A percentile compares a stretch with the other conserved stretches of the same genome.
phyloP scores from a whole-genome alignment of 768 basidiomycete genomes.

The Lentinula guzmanii region DNA sequence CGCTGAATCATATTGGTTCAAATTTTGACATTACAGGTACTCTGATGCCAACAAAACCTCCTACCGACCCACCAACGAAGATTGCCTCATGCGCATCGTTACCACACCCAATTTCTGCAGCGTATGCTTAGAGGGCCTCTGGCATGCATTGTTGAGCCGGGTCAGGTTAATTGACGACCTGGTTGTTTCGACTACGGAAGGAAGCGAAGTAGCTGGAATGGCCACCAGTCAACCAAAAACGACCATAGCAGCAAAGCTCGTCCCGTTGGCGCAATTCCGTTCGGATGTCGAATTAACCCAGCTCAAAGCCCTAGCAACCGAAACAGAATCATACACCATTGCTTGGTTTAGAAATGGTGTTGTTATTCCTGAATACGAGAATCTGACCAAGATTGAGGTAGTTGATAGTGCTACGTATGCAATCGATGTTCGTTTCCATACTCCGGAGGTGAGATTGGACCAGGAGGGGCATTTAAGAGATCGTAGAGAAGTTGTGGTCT shows the following conservation, averaged over 20 bases:
- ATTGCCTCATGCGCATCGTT: constrained; percentile 76
- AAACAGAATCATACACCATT: constrained; percentile 47
- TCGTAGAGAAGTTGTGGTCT: background rate
- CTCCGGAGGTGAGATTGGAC: constrained; percentile 53
- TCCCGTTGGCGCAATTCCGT: constrained; percentile 57
- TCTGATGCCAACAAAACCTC: constrained; percentile 58
- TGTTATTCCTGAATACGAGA: constrained; percentile 37
- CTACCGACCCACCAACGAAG: constrained; percentile 79
- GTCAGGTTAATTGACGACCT: constrained; percentile 54
- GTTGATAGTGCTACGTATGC: constrained; percentile 24
- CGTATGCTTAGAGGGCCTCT: constrained; percentile 69
- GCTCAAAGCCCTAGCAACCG: background rate
- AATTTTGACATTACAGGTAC: constrained; percentile 34
- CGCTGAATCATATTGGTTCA: background rate
- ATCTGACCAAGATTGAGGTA: constrained; percentile 44
- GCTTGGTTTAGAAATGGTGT: constrained; percentile 48
- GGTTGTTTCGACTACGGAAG: background rate
- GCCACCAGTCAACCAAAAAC: background rate
- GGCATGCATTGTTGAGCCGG: constrained; percentile 56
- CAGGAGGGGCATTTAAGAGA: constrained; percentile 19
- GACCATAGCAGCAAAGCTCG: constrained; percentile 40
- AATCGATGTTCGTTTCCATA: constrained; percentile 42
- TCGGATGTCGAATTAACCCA: constrained; percentile 4
- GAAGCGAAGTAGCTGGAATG: constrained; percentile 13
- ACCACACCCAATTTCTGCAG: constrained; percentile 69